Evolutionary conservation across 768 basidiomycete genomes (phyloP).

Genomic region (Lentinula detonsa): DNA sequence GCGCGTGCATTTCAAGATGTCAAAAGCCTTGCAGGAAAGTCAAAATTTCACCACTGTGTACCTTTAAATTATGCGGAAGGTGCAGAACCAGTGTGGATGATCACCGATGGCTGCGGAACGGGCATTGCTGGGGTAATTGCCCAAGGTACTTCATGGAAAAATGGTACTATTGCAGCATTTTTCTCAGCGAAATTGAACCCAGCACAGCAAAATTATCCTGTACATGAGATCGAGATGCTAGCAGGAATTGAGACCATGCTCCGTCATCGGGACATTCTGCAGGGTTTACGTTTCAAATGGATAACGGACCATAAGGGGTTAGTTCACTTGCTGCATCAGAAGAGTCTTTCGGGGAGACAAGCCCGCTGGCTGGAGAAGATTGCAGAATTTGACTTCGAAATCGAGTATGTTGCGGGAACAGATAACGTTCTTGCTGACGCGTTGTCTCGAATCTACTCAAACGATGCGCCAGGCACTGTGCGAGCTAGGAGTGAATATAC

Average conservation of each 20-base stretch:
- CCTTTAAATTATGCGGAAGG: conserved; percentile 6
- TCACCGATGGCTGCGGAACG: conserved; percentile 11
- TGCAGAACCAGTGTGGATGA: conserved; percentile 7
- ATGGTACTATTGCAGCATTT: conserved; percentile 10
- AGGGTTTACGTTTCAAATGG: conserved; percentile 21
- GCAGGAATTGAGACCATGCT: conserved; percentile 30
- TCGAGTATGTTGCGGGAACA: too few relatives aligned
- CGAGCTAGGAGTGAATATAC: too few relatives aligned
- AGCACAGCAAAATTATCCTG: conserved; percentile 19
- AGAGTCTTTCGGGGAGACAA: neutral
- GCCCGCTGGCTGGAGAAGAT: too few relatives aligned
- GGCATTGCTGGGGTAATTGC: conserved; percentile 10
- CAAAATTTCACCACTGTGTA: conserved; percentile 3
- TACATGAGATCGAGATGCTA: conserved; percentile 28
- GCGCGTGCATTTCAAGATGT: too few relatives aligned
- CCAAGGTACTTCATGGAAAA: conserved; percentile 11
- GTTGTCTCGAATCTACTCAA: too few relatives aligned
- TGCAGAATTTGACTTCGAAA: too few relatives aligned
- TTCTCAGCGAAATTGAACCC: conserved; percentile 15
- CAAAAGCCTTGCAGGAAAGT: too few relatives aligned
- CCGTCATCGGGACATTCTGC: conserved; percentile 21
- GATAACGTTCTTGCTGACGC: too few relatives aligned
- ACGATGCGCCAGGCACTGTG: too few relatives aligned
- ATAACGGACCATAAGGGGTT: conserved; percentile 30
- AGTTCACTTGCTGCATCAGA: conserved; percentile 23